Evolutionary conservation across 352 stramenopile species (phyloP).

Genomic region (Pythium aristosporum): DNA sequence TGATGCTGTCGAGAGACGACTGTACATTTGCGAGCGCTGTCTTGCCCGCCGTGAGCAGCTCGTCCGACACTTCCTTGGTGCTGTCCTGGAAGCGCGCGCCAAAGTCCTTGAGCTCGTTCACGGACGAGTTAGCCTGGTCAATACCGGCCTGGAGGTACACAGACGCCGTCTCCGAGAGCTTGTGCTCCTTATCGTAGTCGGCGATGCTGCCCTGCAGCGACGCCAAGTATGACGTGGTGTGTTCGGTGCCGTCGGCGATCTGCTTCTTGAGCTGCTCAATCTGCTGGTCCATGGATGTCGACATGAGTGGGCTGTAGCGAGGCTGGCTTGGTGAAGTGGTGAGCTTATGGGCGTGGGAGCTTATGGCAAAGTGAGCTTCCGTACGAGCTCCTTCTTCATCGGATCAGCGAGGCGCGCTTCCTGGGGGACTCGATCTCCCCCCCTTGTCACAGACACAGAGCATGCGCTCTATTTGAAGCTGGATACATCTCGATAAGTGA

Average conservation of each 20-base stretch:
- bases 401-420: background rate
- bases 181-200: conserved; percentile 11
- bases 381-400: background rate
- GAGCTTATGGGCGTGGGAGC: conserved; percentile 28
- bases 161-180: conserved; percentile 37
- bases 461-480: background rate
- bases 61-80: conserved; percentile 41
- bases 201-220: background rate
- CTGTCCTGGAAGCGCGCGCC: conserved; percentile 52
- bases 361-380: conserved; percentile 1
- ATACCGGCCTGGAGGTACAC: conserved; percentile 61
- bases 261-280: conserved; percentile 60
- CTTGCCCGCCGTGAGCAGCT: conserved; percentile 44
- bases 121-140: conserved; percentile 55
- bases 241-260: conserved; percentile 31
- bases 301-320: background rate
- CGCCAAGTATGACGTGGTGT: conserved; percentile 2
- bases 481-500: conserved; percentile 1
- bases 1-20: conserved; percentile 6
- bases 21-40: conserved; percentile 38
- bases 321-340: background rate
- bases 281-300: background rate
- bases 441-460: conserved; percentile 12
- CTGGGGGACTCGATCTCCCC: background rate
- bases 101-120: conserved; percentile 64